A percentile compares a stretch with the other conserved stretches of the same genome.
Conservation (phyloP, 2,329 filamentous ascomycete genomes). For the Sporothrix schenckii region DNA sequence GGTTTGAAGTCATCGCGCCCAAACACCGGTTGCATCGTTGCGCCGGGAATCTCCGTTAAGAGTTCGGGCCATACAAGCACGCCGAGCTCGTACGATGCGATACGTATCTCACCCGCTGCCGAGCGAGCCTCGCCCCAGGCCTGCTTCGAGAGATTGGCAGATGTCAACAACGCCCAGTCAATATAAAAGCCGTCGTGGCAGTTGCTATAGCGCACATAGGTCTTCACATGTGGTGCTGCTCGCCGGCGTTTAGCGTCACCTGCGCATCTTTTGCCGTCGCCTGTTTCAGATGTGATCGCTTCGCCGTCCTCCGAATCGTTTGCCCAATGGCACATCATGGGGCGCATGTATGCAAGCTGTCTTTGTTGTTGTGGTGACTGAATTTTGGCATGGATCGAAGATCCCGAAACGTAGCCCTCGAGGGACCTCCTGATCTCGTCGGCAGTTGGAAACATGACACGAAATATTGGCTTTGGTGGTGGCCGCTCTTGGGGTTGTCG, state of each 20-base stretch:
- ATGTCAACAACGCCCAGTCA: slow-evolving; percentile 85
- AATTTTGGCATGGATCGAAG: slow-evolving; percentile 80
- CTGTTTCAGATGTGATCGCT: neutral
- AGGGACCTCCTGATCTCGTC: slow-evolving; percentile 76
- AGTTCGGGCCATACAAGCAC: slow-evolving; percentile 78
- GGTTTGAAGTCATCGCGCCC: slow-evolving; percentile 52
- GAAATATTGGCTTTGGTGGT: slow-evolving; percentile 55
- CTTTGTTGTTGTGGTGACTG: slow-evolving; percentile 70
- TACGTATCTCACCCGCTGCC: slow-evolving; percentile 62
- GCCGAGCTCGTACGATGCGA: slow-evolving; percentile 82
- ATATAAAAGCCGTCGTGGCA: slow-evolving; percentile 48
- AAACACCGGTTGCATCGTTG: slow-evolving; percentile 71
- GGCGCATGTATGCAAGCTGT: slow-evolving; percentile 72
- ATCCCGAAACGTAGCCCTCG: slow-evolving; percentile 76
- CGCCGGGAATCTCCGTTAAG: slow-evolving; percentile 48
- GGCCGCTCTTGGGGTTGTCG: slow-evolving; percentile 19
- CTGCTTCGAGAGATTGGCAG: slow-evolving; percentile 89
- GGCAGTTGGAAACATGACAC: slow-evolving; percentile 78
- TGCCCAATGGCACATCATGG: slow-evolving; percentile 75
- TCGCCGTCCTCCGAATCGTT: slow-evolving; percentile 55
- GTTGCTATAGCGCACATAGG: slow-evolving; percentile 66
- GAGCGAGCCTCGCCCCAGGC: slow-evolving; percentile 75
- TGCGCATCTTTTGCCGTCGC: slow-evolving; percentile 48
- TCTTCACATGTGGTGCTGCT: slow-evolving; percentile 88
- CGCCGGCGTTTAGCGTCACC: slow-evolving; percentile 56